Percentiles rank a stretch among this genome's conserved stretches.
Evolutionary conservation across 2,329 filamentous ascomycete species (phyloP).

Genomic region (Alternaria dauci): DNA sequence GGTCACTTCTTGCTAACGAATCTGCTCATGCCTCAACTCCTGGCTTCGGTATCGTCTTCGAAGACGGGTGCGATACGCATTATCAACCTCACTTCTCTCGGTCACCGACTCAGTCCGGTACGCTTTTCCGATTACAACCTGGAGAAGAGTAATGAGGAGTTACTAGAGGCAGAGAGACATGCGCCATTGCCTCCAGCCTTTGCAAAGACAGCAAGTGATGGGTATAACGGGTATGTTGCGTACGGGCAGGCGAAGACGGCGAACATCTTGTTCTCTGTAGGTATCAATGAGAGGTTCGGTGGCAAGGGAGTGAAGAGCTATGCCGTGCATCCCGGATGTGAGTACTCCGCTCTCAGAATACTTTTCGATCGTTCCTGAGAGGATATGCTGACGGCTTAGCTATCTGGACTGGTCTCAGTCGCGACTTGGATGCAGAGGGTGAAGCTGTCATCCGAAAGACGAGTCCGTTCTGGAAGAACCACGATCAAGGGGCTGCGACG

Average conservation of each 20-base stretch:
- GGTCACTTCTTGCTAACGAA: slow-evolving; percentile 59
- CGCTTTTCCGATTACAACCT: slow-evolving; percentile 58
- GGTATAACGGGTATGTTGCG: slow-evolving; percentile 39
- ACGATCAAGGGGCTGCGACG: slow-evolving; percentile 44
- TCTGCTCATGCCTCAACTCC: slow-evolving; percentile 53
- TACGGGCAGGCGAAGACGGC: slow-evolving; percentile 46
- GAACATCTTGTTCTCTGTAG: slow-evolving; percentile 43
- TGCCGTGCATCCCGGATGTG: slow-evolving; percentile 47
- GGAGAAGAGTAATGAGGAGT: slow-evolving; percentile 29
- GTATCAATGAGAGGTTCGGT: slow-evolving; percentile 29
- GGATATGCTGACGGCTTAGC: slow-evolving; percentile 24
- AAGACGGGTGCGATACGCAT: slow-evolving; percentile 33
- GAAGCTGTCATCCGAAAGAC: slow-evolving; percentile 37
- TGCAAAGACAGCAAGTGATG: slow-evolving; percentile 19
- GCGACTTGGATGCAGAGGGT: slow-evolving; percentile 39
- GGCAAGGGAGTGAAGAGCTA: slow-evolving; percentile 38
- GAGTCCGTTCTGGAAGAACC: slow-evolving; percentile 45
- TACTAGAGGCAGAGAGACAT: slow-evolving; percentile 38
- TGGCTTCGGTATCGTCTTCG: slow-evolving; percentile 45
- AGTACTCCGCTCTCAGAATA: slow-evolving; percentile 6
- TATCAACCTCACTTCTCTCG: slow-evolving; percentile 42
- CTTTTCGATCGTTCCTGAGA: background rate
- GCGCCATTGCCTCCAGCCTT: slow-evolving; percentile 31
- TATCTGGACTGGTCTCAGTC: slow-evolving; percentile 41
- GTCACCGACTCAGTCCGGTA: slow-evolving; percentile 39